phyloP scores from a whole-genome alignment of 495 filamentous ascomycete species.

The Trichocladium uniseriatum region DNA sequence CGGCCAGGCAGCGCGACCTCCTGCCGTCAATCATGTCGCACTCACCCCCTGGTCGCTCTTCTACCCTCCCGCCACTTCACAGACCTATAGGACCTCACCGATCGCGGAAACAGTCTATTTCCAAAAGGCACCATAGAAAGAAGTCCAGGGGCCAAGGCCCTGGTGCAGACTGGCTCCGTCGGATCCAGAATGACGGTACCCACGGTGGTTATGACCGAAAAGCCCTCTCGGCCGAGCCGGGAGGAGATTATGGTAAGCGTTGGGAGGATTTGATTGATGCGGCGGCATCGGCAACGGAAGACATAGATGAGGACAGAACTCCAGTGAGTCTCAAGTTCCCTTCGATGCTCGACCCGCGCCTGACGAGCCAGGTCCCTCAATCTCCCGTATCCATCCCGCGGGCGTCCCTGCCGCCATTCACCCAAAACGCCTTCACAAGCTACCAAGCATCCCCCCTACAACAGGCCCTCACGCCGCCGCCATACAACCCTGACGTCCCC shows the following conservation, averaged over 20 bases:
- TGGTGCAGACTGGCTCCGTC: constrained; percentile 38
- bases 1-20: constrained; percentile 55
- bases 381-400: constrained; percentile 62
- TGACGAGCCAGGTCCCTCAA: constrained; percentile 51
- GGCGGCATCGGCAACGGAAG: constrained; percentile 75
- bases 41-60: constrained; percentile 78
- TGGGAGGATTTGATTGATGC: constrained; percentile 95
- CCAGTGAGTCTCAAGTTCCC: constrained; percentile 50
- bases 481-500: constrained; percentile 52
- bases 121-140: constrained; percentile 68
- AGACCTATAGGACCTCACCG: constrained; percentile 50
- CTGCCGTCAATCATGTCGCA: constrained; percentile 71
- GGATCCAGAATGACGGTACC: constrained; percentile 38
- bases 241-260: constrained; percentile 68
- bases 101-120: constrained; percentile 75
- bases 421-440: constrained; percentile 52
- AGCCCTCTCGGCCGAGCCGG: constrained; percentile 74
- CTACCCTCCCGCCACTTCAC: constrained; percentile 74
- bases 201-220: constrained; percentile 67
- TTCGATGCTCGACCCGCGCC: constrained; percentile 27
- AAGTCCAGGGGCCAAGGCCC: constrained; percentile 51
- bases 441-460: constrained; percentile 83
- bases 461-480: constrained; percentile 74
- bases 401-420: constrained; percentile 66
- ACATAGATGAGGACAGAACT: constrained; percentile 77